phyloP scores from a whole-genome alignment of 176 grass and related monocot species.

The Elaeis guineensis region DNA sequence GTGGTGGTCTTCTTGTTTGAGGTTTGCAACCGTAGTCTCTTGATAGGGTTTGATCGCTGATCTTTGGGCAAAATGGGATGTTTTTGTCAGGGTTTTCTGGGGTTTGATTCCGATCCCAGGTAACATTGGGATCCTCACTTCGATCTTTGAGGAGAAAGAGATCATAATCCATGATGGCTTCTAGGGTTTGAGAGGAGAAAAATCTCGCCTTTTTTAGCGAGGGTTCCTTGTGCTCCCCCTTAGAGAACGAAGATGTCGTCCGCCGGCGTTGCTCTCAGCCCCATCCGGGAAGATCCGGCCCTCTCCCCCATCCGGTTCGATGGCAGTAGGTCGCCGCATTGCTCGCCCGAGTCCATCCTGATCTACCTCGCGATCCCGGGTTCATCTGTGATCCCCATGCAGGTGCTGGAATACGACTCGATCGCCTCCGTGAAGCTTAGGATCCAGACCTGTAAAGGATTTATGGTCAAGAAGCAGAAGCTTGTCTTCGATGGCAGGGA shows the following conservation, averaged over 20 bases:
- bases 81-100: too few relatives aligned
- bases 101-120: neutral
- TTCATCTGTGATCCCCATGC: conserved; percentile 41
- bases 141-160: conserved; percentile 27
- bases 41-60: too few relatives aligned
- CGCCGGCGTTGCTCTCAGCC: conserved; percentile 28
- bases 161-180: conserved; percentile 31
- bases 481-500: conserved; percentile 66
- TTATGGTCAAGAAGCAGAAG: conserved; percentile 55
- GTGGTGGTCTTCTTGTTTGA: too few relatives aligned
- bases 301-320: conserved; percentile 34
- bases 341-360: conserved; percentile 40
- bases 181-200: conserved; percentile 20
- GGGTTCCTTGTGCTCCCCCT: conserved; percentile 2
- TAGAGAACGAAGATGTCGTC: conserved; percentile 39
- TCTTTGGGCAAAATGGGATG: too few relatives aligned
- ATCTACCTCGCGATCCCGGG: conserved; percentile 58
- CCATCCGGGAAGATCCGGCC: conserved; percentile 21
- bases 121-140: conserved; percentile 35
- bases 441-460: conserved; percentile 64
- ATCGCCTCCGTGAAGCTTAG: conserved; percentile 71
- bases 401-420: conserved; percentile 50
- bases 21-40: too few relatives aligned
- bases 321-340: conserved; percentile 29
- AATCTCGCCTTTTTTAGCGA: neutral